Evolutionary conservation across 345 rosid genomes (phyloP), one percentile per base, ranked within the genome.

Genomic region (Brassica rapa): DNA sequence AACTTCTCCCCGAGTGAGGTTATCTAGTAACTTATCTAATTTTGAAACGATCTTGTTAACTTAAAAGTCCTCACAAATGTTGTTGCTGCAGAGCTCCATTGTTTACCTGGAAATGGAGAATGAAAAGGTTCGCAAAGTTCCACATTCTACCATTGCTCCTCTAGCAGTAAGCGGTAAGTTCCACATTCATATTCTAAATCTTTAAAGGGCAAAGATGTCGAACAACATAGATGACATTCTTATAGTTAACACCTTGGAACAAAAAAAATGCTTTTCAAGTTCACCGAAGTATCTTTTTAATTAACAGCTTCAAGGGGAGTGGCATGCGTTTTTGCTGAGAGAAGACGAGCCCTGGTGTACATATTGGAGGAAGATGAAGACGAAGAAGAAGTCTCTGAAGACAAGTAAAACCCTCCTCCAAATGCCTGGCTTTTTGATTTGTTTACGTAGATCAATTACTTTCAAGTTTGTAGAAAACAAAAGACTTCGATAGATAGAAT

Each of bases 91-190:
- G 98, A 90, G 81, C 55, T 85, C 88, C 57, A 62, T 86, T 55
- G 78, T 85, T 35, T 30, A 74, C 76, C 66, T 91, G 79, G 84
- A 86, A 75, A 76, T 89, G 84, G 94, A 89, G 79, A 84, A 87
- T 62, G 92, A 88, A 73, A 91, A 90, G 83, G 86, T 83, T 66
- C 91, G 98, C 53, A 75, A 59, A 61, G 81, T 94, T 70, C 92
- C 94, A 79, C 91, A 88, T 72, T 77, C 88, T 0, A 87, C 79
- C 32, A 69, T 83, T 29, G 82, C 90, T 82, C 97, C 97, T 14
- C 80, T 93, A 76, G 95, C 98, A 33, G 93, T 91, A 8, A 90
- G 98, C 62, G 88, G 98, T 93, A 83, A 88, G 91, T 74, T 8
- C 23, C 46, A n/a, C n/a, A n/a, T n/a, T n/a, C n/a, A n/a, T n/a